Conservation (phyloP, 345 rosid genomes). For the Salix caprea region DNA sequence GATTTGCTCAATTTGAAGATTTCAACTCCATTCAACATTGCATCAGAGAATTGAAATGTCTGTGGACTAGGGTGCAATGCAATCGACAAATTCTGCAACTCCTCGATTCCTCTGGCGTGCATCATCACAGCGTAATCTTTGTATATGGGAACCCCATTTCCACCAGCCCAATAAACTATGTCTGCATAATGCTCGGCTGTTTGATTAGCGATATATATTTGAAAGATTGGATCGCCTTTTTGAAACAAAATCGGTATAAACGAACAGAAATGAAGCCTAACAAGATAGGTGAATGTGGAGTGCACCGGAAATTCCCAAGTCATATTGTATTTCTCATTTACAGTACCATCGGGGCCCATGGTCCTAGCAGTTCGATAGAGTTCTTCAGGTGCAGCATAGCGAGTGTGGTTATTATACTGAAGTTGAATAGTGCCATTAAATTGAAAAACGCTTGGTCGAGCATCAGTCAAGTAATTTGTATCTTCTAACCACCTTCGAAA, state of each 20-base stretch:
- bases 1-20: slow-evolving; percentile 24
- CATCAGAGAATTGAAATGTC: slow-evolving; percentile 10
- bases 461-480: neutral
- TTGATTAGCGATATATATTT: slow-evolving; percentile 21
- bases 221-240: slow-evolving; percentile 7
- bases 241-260: slow-evolving; percentile 8
- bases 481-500: slow-evolving; percentile 22
- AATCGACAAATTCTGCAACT: too few species aligned
- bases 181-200: neutral
- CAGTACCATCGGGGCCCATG: neutral
- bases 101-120: too few species aligned
- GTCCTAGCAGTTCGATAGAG: slow-evolving; percentile 1
- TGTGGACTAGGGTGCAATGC: slow-evolving; percentile 19
- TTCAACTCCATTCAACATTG: slow-evolving; percentile 52
- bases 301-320: slow-evolving; percentile 13
- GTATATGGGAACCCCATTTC: slow-evolving; percentile 5
- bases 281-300: neutral
- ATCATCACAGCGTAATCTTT: too few species aligned
- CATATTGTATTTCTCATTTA: slow-evolving; percentile 2
- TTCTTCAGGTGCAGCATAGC: neutral
- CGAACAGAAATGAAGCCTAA: slow-evolving; percentile 6
- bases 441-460: neutral
- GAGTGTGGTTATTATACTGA: too few species aligned
- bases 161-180: slow-evolving; percentile 13
- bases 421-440: rapidly evolving